Base-by-base conservation (phyloP, 2,329 filamentous ascomycete species). In the Paracamarosporium sp. region DNA sequence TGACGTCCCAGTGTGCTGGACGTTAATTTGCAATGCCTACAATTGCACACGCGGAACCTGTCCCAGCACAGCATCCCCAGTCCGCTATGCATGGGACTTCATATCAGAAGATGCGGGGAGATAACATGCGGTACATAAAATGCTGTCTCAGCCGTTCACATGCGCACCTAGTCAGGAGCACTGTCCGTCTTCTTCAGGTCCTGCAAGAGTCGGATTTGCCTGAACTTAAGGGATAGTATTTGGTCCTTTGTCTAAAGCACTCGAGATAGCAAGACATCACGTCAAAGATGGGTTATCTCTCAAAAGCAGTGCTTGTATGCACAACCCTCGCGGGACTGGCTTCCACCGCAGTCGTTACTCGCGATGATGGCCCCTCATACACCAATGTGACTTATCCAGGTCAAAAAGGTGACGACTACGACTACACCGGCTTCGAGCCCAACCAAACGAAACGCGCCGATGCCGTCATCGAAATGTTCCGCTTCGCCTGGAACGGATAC, bases 401-500 rank as follows among this genome's bases (percentile, higher is more conserved):
- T 35, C 63, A 65, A 44, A 65, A 63, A 41, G 63, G 63, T 5
- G 45, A 28, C 20, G 58, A 59, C 48, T 65, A 65, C 38, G 63
- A 65, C 51, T 65, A 65, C 46, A 65, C 63, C 4, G 48, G 51
- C 30, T 65, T 63, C 43, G 50, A 59, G 12, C 50, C 30, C 15
- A 60, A 65, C 41, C 63, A 65, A 44, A 60, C 56, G 1, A 57
- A 53, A 13, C 65, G 65, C 38, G 56, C 57, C 6, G 59, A 60
- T 44, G 64, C 60, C 12, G 65, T 69, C 17, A 67, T 66, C 12
- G 66, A 69, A 24, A 65, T 65, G 9, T 76, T 75, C 36, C 60
- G 67, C 22, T 69, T 73, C 53, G 69, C 74, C 17, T 76, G 72
- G 73, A 53, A 70, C 54, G 73, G 74, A 9, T 77, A 75, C 55